phyloP scores from a whole-genome alignment of 805 yeast species.

The Candida incommunis region DNA sequence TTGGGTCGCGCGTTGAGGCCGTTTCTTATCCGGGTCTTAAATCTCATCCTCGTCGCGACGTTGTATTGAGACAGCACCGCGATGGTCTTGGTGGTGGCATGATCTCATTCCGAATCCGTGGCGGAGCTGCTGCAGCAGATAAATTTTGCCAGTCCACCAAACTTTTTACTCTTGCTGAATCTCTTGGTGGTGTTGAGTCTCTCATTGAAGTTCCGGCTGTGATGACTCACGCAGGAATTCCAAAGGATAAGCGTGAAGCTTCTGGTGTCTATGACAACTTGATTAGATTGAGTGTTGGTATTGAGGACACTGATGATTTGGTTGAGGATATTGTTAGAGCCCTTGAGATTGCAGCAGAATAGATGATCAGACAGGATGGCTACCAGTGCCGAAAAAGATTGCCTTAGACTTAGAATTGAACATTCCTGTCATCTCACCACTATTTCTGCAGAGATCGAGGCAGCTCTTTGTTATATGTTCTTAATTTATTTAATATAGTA shows the following conservation, averaged over 20 bases:
- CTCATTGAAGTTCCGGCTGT: slow-evolving; percentile 78
- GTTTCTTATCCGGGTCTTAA: slow-evolving; percentile 80
- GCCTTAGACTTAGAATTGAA: no score
- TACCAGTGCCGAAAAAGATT: no score
- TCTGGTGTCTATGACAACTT: slow-evolving; percentile 73
- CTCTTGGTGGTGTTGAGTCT: slow-evolving; percentile 82
- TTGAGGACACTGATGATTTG: slow-evolving; percentile 70
- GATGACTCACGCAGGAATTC: slow-evolving; percentile 89
- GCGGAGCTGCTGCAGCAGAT: slow-evolving; percentile 67
- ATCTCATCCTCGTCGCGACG: slow-evolving; percentile 45
- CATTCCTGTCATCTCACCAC: no score
- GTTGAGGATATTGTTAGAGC: slow-evolving; percentile 62
- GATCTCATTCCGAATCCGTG: slow-evolving; percentile 75
- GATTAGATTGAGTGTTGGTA: slow-evolving; percentile 74
- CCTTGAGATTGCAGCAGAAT: slow-evolving; percentile 26
- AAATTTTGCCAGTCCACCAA: slow-evolving; percentile 60
- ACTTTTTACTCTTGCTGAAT: slow-evolving; percentile 76
- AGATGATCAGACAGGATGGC: no score
- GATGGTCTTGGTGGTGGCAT: slow-evolving; percentile 84
- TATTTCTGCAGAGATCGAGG: no score
- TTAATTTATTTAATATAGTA: no score
- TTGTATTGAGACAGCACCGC: slow-evolving; percentile 65
- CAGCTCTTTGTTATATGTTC: no score
- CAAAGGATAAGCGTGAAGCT: slow-evolving; percentile 60
- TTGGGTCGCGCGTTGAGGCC: slow-evolving; percentile 34